Percentiles rank a stretch among this genome's conserved stretches.
Conservation (phyloP, 2,329 filamentous ascomycete genomes). For the Gliomastix tumulicola region DNA sequence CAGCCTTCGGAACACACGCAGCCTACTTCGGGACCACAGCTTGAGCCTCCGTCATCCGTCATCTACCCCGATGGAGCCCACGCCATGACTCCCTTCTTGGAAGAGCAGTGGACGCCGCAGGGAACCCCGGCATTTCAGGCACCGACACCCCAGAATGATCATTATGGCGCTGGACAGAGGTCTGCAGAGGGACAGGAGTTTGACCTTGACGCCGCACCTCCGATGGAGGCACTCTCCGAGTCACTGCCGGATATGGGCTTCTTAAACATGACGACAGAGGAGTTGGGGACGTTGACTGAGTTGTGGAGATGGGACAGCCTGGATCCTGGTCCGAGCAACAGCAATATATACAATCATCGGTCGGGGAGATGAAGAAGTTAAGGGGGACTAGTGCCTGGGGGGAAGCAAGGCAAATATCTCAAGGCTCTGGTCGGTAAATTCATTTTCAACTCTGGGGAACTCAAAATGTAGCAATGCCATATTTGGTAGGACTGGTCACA, state of each 20-base stretch:
- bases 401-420: too few relatives aligned
- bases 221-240: too few relatives aligned
- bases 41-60: background rate
- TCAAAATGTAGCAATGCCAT: too few relatives aligned
- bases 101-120: background rate
- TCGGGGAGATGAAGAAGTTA: too few relatives aligned
- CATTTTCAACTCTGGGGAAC: too few relatives aligned
- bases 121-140: background rate
- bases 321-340: too few relatives aligned
- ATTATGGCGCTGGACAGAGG: background rate
- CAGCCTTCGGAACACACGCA: background rate
- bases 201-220: background rate
- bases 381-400: too few relatives aligned
- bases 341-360: too few relatives aligned
- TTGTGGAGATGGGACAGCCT: background rate
- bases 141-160: background rate
- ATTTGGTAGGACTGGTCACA: too few relatives aligned
- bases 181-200: background rate
- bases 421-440: too few relatives aligned
- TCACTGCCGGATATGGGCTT: conserved; percentile 1
- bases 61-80: too few relatives aligned
- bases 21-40: background rate
- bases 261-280: background rate
- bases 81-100: background rate
- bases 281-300: background rate